Conservation (phyloP, 1,284 basidiomycete species). For the Leccinum laetum region DNA sequence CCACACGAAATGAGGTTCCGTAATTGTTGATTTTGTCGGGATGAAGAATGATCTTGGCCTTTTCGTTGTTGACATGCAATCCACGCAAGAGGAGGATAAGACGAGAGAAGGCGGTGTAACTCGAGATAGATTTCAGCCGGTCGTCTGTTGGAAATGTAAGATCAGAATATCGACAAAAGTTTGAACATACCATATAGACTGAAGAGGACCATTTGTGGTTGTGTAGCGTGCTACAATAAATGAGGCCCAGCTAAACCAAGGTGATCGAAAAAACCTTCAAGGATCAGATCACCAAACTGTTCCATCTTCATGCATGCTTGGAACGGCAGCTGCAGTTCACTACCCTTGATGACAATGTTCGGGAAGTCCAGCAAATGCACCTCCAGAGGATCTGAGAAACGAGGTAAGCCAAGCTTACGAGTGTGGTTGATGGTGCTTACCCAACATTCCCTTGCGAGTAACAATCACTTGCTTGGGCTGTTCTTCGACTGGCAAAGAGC, state of each 20-base stretch:
- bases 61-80: conserved; percentile 99
- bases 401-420: neutral
- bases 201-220: conserved; percentile 99
- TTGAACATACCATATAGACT: conserved; percentile 80
- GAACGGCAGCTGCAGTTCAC: conserved; percentile 98
- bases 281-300: conserved; percentile 97
- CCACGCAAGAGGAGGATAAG: conserved; percentile 95
- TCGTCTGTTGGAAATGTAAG: conserved; percentile 60
- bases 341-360: conserved; percentile 99
- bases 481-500: conserved; percentile 97
- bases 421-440: conserved; percentile 37
- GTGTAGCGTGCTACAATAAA: conserved; percentile 75
- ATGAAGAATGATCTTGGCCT: conserved; percentile 89
- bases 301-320: conserved; percentile 99
- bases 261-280: conserved; percentile 46
- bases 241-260: conserved; percentile 1
- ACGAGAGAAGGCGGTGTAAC: conserved; percentile 98
- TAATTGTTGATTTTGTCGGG: conserved; percentile 93
- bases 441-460: conserved; percentile 99
- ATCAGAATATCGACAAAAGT: neutral
- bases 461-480: conserved; percentile 99
- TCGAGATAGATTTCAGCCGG: conserved; percentile 99
- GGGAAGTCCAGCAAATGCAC: conserved; percentile 99
- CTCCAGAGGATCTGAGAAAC: conserved; percentile 80
- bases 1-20: conserved; percentile 99